A percentile compares a stretch with the other conserved stretches of the same genome.
Evolutionary conservation across 1,284 basidiomycete species (phyloP).

Genomic region (Ganoderma leucocontextum): DNA sequence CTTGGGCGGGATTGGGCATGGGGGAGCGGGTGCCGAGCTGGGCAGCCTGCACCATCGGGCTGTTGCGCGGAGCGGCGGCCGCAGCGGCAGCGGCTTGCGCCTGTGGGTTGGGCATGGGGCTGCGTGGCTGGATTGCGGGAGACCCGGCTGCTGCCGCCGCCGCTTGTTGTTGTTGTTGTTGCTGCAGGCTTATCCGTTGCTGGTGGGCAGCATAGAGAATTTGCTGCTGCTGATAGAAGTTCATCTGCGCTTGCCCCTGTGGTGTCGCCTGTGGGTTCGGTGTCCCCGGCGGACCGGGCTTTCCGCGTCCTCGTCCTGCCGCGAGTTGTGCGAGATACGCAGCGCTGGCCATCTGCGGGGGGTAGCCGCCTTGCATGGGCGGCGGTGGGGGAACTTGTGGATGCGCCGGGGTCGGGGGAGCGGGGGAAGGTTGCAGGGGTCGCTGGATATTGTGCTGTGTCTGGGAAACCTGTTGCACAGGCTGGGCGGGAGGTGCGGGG

Average conservation of each 20-base stretch:
- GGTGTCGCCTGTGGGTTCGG: neutral
- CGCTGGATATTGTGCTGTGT: slow-evolving; percentile 12
- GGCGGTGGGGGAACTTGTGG: slow-evolving; percentile 27
- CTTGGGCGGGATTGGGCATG: slow-evolving; percentile 32
- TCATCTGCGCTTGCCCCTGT: neutral
- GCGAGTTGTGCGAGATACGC: slow-evolving; percentile 13
- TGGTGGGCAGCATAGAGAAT: neutral
- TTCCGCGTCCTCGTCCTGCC: slow-evolving; percentile 1
- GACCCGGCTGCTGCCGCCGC: slow-evolving; percentile 10
- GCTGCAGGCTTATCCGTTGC: neutral
- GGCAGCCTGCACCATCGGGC: slow-evolving; percentile 38
- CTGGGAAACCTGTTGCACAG: slow-evolving; percentile 9
- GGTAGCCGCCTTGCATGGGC: slow-evolving; percentile 33
- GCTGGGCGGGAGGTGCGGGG: slow-evolving; percentile 11
- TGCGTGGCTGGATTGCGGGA: slow-evolving; percentile 14
- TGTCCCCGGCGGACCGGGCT: neutral
- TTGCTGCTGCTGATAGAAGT: slow-evolving; percentile 15
- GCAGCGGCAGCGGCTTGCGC: slow-evolving; percentile 23
- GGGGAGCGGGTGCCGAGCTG: slow-evolving; percentile 36
- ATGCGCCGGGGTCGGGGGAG: slow-evolving; percentile 3
- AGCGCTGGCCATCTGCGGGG: slow-evolving; percentile 11
- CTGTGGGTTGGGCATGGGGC: slow-evolving; percentile 23
- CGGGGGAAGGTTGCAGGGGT: slow-evolving; percentile 21
- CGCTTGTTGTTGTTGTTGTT: slow-evolving; percentile 19
- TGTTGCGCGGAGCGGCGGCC: slow-evolving; percentile 32